Evolutionary conservation across 2,329 filamentous ascomycete genomes (phyloP), one percentile per base, ranked within the genome.

Genomic region (Curvularia hawaiiensis): DNA sequence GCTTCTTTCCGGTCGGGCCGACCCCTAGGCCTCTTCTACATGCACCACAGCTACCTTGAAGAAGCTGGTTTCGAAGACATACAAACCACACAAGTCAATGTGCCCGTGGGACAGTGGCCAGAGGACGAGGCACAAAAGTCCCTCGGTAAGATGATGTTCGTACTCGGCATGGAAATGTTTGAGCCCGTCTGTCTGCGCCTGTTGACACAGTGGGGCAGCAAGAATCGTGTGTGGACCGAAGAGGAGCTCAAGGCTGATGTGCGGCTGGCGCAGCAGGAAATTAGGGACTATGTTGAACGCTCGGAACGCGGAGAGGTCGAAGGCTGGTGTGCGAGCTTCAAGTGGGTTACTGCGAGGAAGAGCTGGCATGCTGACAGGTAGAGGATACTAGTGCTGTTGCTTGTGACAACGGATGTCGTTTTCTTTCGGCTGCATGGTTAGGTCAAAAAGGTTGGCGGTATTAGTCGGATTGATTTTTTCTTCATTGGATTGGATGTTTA

Each of bases 61-160:
- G 73, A 75, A 28, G 79, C 77, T 0, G 80, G 81, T 1, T 81
- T 83, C 59, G 75, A 72, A 16, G 75, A 81, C 35, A 71, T 80
- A 5, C 67, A 70, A 22, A 75, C 75, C 1, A 74, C 74, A 3
- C 76, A 79, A 46, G 71, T 75, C 59, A 75, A 76, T 40, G 70
- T 75, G 4, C 74, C 73, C 0, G 65, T 76, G 3, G 73, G 74
- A 0, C 66, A 66, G 48, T 76, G 74, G 74, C 64, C 64, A 1
- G 56, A 66, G 3, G 68, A 72, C 50, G 68, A 71, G 45, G 65
- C 69, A 49, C 72, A 75, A 53, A 65, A 64, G 39, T 63, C 64
- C 9, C 64, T 76, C 10, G 74, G 74, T 0, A 76, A 75, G 58
- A 58, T 74, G 50, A 70, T 74, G 56, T 59, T 75, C 8, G 72